Percentiles rank a stretch among this genome's conserved stretches.
Evolutionary conservation across 108 stramenopile species (phyloP).

Genomic region (Mediolabrus comicus): DNA sequence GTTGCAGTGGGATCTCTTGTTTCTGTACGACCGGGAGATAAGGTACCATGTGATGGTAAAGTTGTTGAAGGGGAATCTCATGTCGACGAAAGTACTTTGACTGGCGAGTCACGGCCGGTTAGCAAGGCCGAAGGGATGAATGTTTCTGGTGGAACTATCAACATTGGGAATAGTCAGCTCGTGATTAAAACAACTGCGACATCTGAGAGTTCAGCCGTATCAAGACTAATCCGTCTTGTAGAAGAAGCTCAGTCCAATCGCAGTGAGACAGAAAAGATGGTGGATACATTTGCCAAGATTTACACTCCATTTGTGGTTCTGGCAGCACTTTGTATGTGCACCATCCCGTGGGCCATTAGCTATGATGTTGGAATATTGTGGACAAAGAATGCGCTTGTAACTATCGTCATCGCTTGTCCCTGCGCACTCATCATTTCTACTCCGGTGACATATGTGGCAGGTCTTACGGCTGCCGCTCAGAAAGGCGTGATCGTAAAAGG

Average conservation of each 20-base stretch:
- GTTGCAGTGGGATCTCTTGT: constrained; percentile 81
- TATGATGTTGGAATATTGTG: constrained; percentile 57
- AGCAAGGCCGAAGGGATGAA: constrained; percentile 49
- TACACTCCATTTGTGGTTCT: constrained; percentile 80
- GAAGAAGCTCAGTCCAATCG: constrained; percentile 83
- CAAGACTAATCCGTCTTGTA: constrained; percentile 74
- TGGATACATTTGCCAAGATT: constrained; percentile 70
- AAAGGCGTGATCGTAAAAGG: constrained; percentile 83
- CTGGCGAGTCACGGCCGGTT: constrained; percentile 86
- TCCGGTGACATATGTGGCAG: constrained; percentile 85
- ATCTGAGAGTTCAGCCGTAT: constrained; percentile 71
- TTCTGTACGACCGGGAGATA: constrained; percentile 84
- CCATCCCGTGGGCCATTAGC: constrained; percentile 75
- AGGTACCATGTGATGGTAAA: constrained; percentile 91
- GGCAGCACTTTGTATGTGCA: constrained; percentile 64
- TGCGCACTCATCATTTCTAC: constrained; percentile 89
- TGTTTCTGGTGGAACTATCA: constrained; percentile 83
- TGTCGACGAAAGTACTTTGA: constrained; percentile 69
- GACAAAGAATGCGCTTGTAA: constrained; percentile 66
- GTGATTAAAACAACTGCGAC: constrained; percentile 66
- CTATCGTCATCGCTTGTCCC: constrained; percentile 80
- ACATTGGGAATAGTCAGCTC: constrained; percentile 61
- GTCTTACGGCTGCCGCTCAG: constrained; percentile 80
- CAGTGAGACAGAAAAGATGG: constrained; percentile 76
- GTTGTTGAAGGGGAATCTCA: constrained; percentile 71